These are phyloP conservation scores for Amanita thiersii DNA, from an alignment of 768 basidiomycete genomes.

Conservation along the genomic window DNA sequence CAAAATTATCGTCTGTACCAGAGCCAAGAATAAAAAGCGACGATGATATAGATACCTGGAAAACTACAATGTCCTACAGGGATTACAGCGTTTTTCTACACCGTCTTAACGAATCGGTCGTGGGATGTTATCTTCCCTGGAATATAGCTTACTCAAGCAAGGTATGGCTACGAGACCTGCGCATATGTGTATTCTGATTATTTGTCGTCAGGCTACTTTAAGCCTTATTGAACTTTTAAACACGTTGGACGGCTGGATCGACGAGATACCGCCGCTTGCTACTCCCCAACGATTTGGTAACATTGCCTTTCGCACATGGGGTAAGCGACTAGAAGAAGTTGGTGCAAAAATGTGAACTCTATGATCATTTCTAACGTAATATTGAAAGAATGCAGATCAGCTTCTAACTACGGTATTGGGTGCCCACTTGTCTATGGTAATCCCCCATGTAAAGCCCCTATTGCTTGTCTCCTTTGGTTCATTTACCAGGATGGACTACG, in stretches of 20 bases:
- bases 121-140: constrained; percentile 50
- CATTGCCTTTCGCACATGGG: constrained; percentile 84
- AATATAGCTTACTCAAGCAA: constrained; percentile 21
- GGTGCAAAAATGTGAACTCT: constrained; percentile 10
- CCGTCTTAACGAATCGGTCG: constrained; percentile 70
- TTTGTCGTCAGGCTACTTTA: background rate
- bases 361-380: constrained; percentile 7
- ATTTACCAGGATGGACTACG: constrained; percentile 89
- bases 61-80: constrained; percentile 55
- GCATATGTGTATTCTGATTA: background rate
- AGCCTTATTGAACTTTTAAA: constrained; percentile 46
- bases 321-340: constrained; percentile 70
- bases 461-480: constrained; percentile 83
- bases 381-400: constrained; percentile 41
- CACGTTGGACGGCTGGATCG: constrained; percentile 64
- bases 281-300: constrained; percentile 88
- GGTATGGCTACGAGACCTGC: constrained; percentile 17
- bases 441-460: constrained; percentile 71
- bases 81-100: constrained; percentile 73
- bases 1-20: constrained; percentile 21
- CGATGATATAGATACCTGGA: constrained; percentile 69
- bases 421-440: constrained; percentile 28
- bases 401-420: constrained; percentile 46
- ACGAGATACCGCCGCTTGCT: constrained; percentile 66
- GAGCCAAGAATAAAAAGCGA: constrained; percentile 60